These are phyloP conservation scores for Xylaria sp. DNA, from an alignment of 2,329 filamentous ascomycete species.

Conservation along the genomic window DNA sequence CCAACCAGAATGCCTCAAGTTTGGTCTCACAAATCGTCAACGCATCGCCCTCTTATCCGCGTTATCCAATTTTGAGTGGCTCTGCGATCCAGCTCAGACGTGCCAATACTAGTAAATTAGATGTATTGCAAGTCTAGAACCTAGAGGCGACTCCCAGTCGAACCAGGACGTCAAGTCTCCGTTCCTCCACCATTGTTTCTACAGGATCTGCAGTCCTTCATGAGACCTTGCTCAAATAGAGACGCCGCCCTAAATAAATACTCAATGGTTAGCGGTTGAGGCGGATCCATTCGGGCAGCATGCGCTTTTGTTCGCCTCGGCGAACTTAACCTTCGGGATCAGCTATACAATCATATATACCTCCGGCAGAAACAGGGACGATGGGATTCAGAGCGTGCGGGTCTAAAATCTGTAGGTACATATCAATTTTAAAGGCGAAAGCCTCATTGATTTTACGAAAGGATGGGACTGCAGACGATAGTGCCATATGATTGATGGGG, in stretches of 20 bases:
- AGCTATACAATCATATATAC: neutral
- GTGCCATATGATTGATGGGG: slow-evolving; percentile 41
- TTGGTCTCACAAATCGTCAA: neutral
- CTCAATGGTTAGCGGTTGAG: neutral
- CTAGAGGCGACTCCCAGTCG: neutral
- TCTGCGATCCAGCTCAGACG: neutral
- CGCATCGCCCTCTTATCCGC: neutral
- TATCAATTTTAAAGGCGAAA: neutral
- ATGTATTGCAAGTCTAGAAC: neutral
- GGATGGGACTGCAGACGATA: neutral
- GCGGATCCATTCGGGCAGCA: neutral
- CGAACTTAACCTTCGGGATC: neutral
- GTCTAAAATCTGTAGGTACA: neutral
- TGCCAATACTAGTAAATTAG: neutral
- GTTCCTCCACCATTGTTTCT: neutral
- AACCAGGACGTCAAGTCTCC: neutral
- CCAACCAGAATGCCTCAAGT: neutral
- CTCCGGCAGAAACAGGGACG: neutral
- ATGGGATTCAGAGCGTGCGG: neutral
- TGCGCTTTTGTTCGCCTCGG: neutral
- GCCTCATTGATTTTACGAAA: too few species aligned
- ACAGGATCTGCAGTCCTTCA: neutral
- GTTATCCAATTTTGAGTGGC: neutral
- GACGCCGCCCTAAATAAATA: neutral
- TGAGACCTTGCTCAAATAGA: neutral